Percentiles rank a stretch among this genome's conserved stretches.
Evolutionary conservation across 768 basidiomycete species (phyloP).

Genomic region (Rubroboletus satanas): DNA sequence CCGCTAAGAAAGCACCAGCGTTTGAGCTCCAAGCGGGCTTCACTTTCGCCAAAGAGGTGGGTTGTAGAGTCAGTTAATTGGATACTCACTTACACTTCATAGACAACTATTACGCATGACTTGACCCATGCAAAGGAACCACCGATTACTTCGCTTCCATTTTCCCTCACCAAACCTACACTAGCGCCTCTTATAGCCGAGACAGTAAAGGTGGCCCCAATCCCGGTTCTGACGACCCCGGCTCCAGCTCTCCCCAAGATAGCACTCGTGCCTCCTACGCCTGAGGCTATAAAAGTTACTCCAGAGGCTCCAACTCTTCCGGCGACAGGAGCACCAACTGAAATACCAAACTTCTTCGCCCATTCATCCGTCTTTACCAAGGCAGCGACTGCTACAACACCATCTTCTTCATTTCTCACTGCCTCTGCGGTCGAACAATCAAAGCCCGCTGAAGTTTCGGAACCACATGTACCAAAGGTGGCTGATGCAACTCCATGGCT

Average conservation of each 20-base stretch:
- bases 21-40: slow-evolving; percentile 64
- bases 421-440: slow-evolving; percentile 9
- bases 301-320: slow-evolving; percentile 6
- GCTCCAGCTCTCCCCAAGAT: slow-evolving; percentile 20
- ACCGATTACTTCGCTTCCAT: slow-evolving; percentile 61
- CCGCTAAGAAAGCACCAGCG: slow-evolving; percentile 49
- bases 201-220: slow-evolving; percentile 12
- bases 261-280: slow-evolving; percentile 25
- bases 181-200: slow-evolving; percentile 13
- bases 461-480: slow-evolving; percentile 2
- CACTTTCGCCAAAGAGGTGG: slow-evolving; percentile 60
- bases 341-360: slow-evolving; percentile 64
- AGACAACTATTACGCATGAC: slow-evolving; percentile 41
- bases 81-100: slow-evolving; percentile 1
- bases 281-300: slow-evolving; percentile 19
- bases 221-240: slow-evolving; percentile 9
- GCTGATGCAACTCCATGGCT: slow-evolving; percentile 5
- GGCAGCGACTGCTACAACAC: slow-evolving; percentile 20
- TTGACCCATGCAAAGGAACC: slow-evolving; percentile 53
- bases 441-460: slow-evolving; percentile 2
- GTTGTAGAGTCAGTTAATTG: slow-evolving; percentile 17
- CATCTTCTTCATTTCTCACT: slow-evolving; percentile 25
- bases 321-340: slow-evolving; percentile 13
- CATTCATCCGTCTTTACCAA: slow-evolving; percentile 46
- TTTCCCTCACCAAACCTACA: slow-evolving; percentile 50